Evolutionary conservation across 805 yeast species (phyloP), one percentile per base, ranked within the genome.

Genomic region (Metahyphopichia silvanorum): DNA sequence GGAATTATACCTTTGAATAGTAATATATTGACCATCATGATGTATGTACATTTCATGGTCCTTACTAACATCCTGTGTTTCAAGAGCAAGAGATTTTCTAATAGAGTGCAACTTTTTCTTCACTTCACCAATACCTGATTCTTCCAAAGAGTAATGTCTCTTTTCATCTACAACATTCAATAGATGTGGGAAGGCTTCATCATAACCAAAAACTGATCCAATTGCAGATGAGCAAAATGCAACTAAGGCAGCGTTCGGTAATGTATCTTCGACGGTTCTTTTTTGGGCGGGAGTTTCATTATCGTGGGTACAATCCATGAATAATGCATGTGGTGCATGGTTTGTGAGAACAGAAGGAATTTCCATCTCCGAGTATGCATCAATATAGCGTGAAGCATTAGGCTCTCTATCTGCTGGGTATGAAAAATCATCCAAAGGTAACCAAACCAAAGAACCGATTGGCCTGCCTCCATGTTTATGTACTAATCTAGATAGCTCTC

Each of bases 231-330:
- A 79, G 49, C 98, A 89, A 54, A 91, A 76, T 0, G 97, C 82
- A 4, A 93, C 97, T 32, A 91, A 67, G 0, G 96, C 98, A 3
- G 97, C 97, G 49, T 84, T 91, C 7, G 97, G 95, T 26, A 91
- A 68, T 0, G 98, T 89, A 51, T 91, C 98, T 52, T 89, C 96
- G 1, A 86, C 82, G 0, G 96, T 88, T 53, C 98, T 77, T 60
- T 84, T 87, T 46, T 91, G 94, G 26, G 71, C 74, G 2, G 97
- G 95, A 14, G 79, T 82, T 60, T 88, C 93, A 52, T 91, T 91
- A 57, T 91, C 98, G 56, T 91, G 98, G 2, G 98, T 89, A 51
- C 97, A 91, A 53, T 93, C 98, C 97, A 93, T 91, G 47, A 91
- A 83, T 46, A 93, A 66, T 0, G 98, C 96, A 60, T 88, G 97